Conservation (phyloP, 805 yeast genomes). For the Monosporozyma solicola region DNA sequence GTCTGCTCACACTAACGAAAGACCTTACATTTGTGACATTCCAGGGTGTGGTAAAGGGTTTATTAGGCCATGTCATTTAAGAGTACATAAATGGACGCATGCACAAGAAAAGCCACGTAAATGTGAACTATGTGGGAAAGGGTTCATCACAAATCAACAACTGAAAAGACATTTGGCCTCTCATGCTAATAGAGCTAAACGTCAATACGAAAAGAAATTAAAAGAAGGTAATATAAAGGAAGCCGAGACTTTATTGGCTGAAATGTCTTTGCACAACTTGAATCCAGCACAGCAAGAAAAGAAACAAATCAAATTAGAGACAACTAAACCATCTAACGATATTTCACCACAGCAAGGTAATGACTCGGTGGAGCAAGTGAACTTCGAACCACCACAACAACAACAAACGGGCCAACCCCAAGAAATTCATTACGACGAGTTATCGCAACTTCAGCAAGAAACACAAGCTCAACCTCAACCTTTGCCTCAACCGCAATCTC, state of each 20-base stretch:
- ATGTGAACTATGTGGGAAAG: conserved; percentile 50
- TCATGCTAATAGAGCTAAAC: conserved; percentile 34
- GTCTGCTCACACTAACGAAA: conserved; percentile 67
- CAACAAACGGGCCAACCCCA: neutral
- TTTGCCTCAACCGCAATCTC: neutral
- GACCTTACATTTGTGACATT: conserved; percentile 61
- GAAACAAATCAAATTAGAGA: neutral
- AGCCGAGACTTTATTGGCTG: neutral
- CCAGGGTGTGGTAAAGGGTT: conserved; percentile 54
- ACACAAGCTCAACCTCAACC: neutral
- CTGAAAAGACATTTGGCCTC: conserved; percentile 51
- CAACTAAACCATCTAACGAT: neutral
- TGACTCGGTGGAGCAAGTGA: neutral
- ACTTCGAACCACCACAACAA: no score
- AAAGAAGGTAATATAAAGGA: conserved; percentile 1
- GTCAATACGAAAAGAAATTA: conserved; percentile 1
- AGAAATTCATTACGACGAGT: neutral
- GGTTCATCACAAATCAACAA: conserved; percentile 52
- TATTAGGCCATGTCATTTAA: conserved; percentile 67
- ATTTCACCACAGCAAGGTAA: neutral
- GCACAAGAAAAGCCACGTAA: conserved; percentile 44
- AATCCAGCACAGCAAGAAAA: neutral
- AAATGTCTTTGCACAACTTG: neutral
- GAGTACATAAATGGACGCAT: conserved; percentile 71
- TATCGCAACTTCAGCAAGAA: neutral